Evolutionary conservation across 257 asterid genomes (phyloP), one percentile per base, ranked within the genome.

Genomic region (Scutellaria galericulata): DNA sequence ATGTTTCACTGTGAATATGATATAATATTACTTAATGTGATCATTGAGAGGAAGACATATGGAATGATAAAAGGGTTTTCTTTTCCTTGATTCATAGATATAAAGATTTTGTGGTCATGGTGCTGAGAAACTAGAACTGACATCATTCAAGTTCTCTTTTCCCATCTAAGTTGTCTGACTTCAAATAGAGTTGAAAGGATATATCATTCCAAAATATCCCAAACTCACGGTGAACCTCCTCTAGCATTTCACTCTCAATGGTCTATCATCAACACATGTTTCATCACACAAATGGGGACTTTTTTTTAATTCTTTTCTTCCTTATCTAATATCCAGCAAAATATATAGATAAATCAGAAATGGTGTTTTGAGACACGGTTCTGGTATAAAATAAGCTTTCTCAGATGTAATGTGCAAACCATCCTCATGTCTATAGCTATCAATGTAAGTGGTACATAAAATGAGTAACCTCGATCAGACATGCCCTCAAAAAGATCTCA

Each of bases 1-100:
- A 66, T 12, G 24, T 56, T 47, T 35, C 45, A 9, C 20, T 1
- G 60, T 6, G 20, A 52, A 71, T 18, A 59, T 52, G 71, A 66
- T 41, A 31, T 41, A 59, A 22, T 9, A 68, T 7, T 59, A 47
- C 50, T 54, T 31, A 31, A 31, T 31, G 37, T 31, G 46, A 73
- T 41, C 44, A 56, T 62, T 57, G 37, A 45, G 31, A 45, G 8
- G 14, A 56, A n/a, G 37, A 27, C 51, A 44, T 15, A 12, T 9
- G 7, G 15, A 60, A 65, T 41, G 57, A 75, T 42, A 24, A 39
- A 27, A 15, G 7, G 20, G 53, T 31, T 52, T 44, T 56, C 39
- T 13, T 59, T 35, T 24, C 61, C 78, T 27, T 51, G 51, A 75
- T 46, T 52, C 31, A 24, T 48, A 2, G 53, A 41, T 47, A 44